These are phyloP conservation scores for Cetradonia linearis DNA, from an alignment of 495 filamentous ascomycete species.

Conservation along the genomic window DNA sequence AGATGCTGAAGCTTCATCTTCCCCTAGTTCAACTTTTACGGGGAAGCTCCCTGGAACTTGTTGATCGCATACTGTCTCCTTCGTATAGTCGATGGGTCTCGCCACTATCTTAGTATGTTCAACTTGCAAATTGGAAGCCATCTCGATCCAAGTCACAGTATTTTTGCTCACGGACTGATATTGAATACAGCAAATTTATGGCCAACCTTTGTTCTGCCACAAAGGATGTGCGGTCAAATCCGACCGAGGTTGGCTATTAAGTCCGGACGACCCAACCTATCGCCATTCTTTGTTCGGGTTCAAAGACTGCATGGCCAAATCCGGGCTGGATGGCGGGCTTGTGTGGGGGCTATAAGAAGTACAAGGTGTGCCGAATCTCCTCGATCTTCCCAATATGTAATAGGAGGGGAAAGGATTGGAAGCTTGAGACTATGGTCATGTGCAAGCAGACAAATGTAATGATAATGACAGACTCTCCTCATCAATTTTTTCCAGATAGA, in stretches of 20 bases:
- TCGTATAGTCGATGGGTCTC: too few species aligned
- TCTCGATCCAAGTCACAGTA: neutral
- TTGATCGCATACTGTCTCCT: neutral
- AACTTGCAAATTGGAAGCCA: too few species aligned
- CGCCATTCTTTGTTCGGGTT: conserved; percentile 44
- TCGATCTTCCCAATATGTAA: too few species aligned
- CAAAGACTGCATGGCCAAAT: conserved; percentile 45
- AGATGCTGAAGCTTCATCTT: neutral
- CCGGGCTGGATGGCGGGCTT: too few species aligned
- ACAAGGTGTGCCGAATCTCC: too few species aligned
- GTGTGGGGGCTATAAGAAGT: too few species aligned
- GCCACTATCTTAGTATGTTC: too few species aligned
- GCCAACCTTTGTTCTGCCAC: neutral
- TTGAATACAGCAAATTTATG: neutral
- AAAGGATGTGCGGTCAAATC: neutral
- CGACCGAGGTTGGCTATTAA: neutral
- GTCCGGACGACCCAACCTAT: neutral
- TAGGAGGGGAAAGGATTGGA: neutral
- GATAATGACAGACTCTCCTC: neutral
- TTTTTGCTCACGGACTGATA: neutral
- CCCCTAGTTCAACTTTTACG: neutral
- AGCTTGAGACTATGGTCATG: neutral
- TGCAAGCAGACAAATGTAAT: neutral
- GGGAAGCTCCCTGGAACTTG: neutral
- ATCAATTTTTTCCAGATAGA: neutral